Conservation (phyloP, 345 rosid genomes). For the Ricinus communis region DNA sequence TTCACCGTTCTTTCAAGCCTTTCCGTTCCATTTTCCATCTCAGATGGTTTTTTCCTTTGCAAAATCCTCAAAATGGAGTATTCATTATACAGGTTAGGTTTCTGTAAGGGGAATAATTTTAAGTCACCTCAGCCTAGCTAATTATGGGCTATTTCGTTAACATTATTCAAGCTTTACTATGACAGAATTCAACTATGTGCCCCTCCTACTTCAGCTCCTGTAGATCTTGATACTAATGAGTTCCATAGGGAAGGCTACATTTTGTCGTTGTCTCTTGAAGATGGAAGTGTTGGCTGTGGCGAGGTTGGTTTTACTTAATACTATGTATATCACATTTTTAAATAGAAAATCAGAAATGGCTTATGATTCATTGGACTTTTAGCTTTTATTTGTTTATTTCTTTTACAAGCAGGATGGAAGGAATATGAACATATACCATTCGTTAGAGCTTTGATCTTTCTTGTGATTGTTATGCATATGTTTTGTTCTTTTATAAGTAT, state of each 20-base stretch:
- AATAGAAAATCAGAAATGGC: not conserved
- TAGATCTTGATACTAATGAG: constrained; percentile 28
- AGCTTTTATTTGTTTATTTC: not conserved
- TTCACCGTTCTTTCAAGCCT: constrained; percentile 42
- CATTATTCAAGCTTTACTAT: constrained; percentile 23
- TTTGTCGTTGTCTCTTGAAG: constrained; percentile 73
- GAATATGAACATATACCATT: not conserved
- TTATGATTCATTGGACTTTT: not conserved
- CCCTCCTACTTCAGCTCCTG: constrained; percentile 57
- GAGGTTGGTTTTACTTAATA: constrained; percentile 56
- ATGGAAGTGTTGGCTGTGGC: constrained; percentile 79
- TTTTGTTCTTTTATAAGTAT: not conserved
- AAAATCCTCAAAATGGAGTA: constrained; percentile 56
- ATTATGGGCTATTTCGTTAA: constrained; percentile 3
- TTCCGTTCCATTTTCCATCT: constrained; percentile 35
- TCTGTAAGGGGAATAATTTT: constrained; percentile 4
- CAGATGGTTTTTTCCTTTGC: constrained; percentile 31
- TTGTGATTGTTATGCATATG: constrained; percentile 1
- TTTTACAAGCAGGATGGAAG: not conserved
- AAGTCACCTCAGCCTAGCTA: not conserved
- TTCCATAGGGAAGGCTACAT: constrained; percentile 75
- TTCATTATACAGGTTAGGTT: constrained; percentile 66
- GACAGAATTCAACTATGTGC: constrained; percentile 70
- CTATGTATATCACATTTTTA: not conserved
- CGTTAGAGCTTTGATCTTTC: not conserved